Evolutionary conservation across 768 basidiomycete genomes (phyloP), one percentile per base, ranked within the genome.

Genomic region (Leccinum aurantiacum): DNA sequence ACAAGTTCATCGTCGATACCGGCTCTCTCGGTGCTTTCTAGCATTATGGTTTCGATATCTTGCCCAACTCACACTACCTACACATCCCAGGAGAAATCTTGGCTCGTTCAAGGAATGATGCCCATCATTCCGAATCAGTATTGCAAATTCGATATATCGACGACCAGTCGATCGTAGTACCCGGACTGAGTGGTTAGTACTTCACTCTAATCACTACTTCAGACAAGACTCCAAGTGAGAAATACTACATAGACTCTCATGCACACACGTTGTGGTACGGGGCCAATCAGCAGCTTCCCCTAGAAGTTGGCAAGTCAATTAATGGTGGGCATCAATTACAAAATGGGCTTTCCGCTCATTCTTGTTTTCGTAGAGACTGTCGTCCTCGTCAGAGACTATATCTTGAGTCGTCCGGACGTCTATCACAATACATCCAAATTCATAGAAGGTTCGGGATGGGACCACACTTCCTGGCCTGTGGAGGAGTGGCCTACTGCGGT

Each of bases 391-490:
- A 80, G 81, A 54, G 69, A 81, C 22, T 89, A 84, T 71, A 85
- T 93, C 56, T 71, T 84, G 11, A 71, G 78, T 9, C 80, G 85
- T 61, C 81, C 81, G 0, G 85, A 87, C 46, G 72, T 88, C n/a
- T 71, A 77, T 22, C 75, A 77, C 19, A 82, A 92, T 69, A 80
- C 76, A 14, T 78, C 82, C 22, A 82, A 79, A 63, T 86, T 86
- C 71, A 81, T 96, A 15, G 82, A 86, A 57, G 93, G 93, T 3
- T 85, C 89, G 69, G 95, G 94, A 1, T 96, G 95, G 93, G 91
- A 96, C 71, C 95, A 96, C 73, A 95, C 92, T 1, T 75, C 80
- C 56, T 91, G 89, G 89, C 76, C 81, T 8, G 70, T 70, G 19
- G 72, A 77, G 31, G 74, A 76, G 22, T 93, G 87, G 80, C 92